Conservation (phyloP, 176 grass and related monocot species). For the Cenchrus fungigraminus region DNA sequence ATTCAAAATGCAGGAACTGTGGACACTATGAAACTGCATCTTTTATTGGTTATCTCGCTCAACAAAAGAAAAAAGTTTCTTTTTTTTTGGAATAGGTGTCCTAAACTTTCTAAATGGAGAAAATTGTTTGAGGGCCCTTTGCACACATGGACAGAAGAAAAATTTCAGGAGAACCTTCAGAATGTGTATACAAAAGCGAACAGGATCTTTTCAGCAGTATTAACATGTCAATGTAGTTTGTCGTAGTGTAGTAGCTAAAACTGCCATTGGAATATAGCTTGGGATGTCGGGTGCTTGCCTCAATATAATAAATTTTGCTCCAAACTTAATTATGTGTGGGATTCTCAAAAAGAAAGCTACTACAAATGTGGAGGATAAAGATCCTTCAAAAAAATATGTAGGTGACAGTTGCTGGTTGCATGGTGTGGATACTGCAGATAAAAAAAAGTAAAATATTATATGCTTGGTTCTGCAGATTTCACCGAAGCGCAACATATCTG, state of each 20-base stretch:
- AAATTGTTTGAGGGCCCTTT: neutral
- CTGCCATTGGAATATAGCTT: constrained; percentile 19
- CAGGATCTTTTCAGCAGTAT: constrained; percentile 30
- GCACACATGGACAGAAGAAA: constrained; percentile 39
- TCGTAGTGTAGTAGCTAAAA: constrained; percentile 23
- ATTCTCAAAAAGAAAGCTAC: constrained; percentile 23
- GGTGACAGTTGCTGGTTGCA: constrained; percentile 51
- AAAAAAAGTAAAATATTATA: constrained; percentile 31
- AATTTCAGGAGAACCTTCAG: constrained; percentile 26
- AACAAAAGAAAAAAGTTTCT: constrained; percentile 17
- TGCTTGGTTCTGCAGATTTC: constrained; percentile 58
- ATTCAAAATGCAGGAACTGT: constrained; percentile 25
- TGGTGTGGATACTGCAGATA: constrained; percentile 44
- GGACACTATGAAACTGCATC: neutral
- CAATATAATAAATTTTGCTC: neutral
- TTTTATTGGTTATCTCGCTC: constrained; percentile 31
- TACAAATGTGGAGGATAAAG: constrained; percentile 28
- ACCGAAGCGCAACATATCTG: constrained; percentile 22
- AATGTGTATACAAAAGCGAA: constrained; percentile 17
- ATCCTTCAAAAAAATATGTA: constrained; percentile 18
- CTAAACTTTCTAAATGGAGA: constrained; percentile 29
- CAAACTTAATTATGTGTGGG: constrained; percentile 6
- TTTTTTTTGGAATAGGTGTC: constrained; percentile 5
- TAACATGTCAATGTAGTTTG: constrained; percentile 35
- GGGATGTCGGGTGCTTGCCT: constrained; percentile 7